A percentile compares a stretch with the other conserved stretches of the same genome.
Conservation (phyloP, 768 basidiomycete genomes). For the Leccinum rimulosum region DNA sequence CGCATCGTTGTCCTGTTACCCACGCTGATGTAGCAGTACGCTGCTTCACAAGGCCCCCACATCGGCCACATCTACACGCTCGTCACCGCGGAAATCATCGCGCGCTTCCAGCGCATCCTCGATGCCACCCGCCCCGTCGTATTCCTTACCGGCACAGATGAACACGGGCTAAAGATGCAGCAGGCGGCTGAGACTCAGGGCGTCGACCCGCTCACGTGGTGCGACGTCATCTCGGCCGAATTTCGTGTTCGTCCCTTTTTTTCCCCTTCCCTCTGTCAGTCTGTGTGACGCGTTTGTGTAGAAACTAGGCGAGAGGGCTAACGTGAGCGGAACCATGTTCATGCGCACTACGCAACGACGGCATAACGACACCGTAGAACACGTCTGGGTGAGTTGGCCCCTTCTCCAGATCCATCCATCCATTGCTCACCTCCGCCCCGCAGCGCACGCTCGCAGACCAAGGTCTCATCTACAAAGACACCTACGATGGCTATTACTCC, state of each 20-base stretch:
- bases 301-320: constrained; percentile 62
- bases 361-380: constrained; percentile 66
- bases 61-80: too few species aligned
- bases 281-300: constrained; percentile 26
- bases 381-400: constrained; percentile 68
- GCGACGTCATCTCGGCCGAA: constrained; percentile 62
- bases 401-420: not conserved
- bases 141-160: constrained; percentile 25
- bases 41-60: constrained; percentile 58
- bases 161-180: constrained; percentile 91
- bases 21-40: constrained; percentile 8
- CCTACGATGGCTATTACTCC: constrained; percentile 88
- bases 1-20: not conserved
- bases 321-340: constrained; percentile 70
- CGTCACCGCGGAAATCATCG: too few species aligned
- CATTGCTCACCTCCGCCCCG: not conserved
- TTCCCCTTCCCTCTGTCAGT: not conserved
- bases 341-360: constrained; percentile 69
- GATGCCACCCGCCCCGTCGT: too few species aligned
- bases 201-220: constrained; percentile 60
- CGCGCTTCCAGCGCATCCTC: too few species aligned
- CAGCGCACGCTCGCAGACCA: constrained; percentile 53
- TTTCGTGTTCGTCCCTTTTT: constrained; percentile 61
- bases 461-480: constrained; percentile 80
- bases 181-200: constrained; percentile 65